Conservation (phyloP, 331 rosid genomes). For the Stylosanthes scabra region DNA sequence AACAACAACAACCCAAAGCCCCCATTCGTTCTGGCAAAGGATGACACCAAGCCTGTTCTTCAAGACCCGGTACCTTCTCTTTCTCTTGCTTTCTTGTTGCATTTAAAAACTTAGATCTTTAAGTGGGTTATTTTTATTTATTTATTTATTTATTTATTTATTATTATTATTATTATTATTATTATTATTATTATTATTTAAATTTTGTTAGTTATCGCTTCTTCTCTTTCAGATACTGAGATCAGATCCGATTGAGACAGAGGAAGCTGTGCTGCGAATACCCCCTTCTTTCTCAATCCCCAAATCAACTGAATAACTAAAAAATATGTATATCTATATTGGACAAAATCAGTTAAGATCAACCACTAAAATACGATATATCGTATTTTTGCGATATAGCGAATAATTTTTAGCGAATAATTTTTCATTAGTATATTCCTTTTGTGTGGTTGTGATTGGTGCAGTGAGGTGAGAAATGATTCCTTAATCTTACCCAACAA, state of each 20-base stretch:
- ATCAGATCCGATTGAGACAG: conserved; percentile 89
- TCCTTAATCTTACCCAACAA: too few relatives aligned
- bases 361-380: too few relatives aligned
- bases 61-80: conserved; percentile 79
- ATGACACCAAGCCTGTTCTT: conserved; percentile 87
- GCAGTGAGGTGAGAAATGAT: too few relatives aligned
- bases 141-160: too few relatives aligned
- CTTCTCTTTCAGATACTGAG: conserved; percentile 67
- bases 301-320: conserved; percentile 10
- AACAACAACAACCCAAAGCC: conserved; percentile 52
- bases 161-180: too few relatives aligned
- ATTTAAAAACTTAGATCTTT: neutral
- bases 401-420: too few relatives aligned
- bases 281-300: conserved; percentile 65
- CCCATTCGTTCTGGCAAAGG: conserved; percentile 74
- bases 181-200: neutral
- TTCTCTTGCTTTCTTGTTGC: conserved; percentile 19
- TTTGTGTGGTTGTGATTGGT: too few relatives aligned
- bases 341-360: too few relatives aligned
- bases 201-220: neutral
- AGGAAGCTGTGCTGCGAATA: conserved; percentile 84
- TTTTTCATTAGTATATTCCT: too few relatives aligned
- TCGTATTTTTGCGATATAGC: too few relatives aligned
- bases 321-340: too few relatives aligned
- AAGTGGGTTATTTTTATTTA: neutral